Conservation (phyloP, 345 rosid genomes). For the Gynandropsis gynandra region DNA sequence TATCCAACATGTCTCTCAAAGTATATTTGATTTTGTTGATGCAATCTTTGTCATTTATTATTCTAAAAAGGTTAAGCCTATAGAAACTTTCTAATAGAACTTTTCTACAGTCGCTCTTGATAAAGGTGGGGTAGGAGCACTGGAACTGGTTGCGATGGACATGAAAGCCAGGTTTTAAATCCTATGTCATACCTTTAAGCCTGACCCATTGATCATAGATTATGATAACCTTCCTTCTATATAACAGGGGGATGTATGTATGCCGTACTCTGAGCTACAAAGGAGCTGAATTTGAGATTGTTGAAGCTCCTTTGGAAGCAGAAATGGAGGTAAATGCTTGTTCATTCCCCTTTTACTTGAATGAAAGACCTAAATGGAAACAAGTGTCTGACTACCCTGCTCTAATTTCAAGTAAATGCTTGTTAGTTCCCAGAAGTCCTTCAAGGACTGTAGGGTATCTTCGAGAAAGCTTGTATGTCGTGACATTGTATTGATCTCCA, state of each 20-base stretch:
- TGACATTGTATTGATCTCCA: conserved; percentile 4
- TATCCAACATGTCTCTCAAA: too few species aligned
- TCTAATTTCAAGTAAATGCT: conserved; percentile 13
- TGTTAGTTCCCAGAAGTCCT: conserved; percentile 12
- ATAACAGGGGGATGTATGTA: conserved; percentile 91
- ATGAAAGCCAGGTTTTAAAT: conserved; percentile 90
- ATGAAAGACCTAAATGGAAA: conserved; percentile 7
- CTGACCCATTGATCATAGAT: conserved; percentile 13
- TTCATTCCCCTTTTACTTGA: neutral
- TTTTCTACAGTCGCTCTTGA: conserved; percentile 73
- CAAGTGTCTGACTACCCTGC: conserved; percentile 1
- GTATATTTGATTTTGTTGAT: too few species aligned
- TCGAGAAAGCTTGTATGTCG: neutral
- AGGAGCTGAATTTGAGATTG: conserved; percentile 86
- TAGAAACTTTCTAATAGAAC: conserved; percentile 11
- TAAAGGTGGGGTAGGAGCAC: conserved; percentile 95
- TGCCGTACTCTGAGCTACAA: conserved; percentile 98
- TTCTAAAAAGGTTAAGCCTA: neutral
- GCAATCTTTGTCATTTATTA: too few species aligned
- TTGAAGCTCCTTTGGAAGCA: conserved; percentile 87
- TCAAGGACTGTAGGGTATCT: conserved; percentile 1
- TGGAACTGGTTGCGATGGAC: conserved; percentile 99
- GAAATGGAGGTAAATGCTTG: conserved; percentile 66
- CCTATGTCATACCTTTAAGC: conserved; percentile 14
- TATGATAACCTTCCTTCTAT: conserved; percentile 19